Base-by-base conservation (phyloP, 495 filamentous ascomycete genomes). In the Talaromyces trachyspermus region DNA sequence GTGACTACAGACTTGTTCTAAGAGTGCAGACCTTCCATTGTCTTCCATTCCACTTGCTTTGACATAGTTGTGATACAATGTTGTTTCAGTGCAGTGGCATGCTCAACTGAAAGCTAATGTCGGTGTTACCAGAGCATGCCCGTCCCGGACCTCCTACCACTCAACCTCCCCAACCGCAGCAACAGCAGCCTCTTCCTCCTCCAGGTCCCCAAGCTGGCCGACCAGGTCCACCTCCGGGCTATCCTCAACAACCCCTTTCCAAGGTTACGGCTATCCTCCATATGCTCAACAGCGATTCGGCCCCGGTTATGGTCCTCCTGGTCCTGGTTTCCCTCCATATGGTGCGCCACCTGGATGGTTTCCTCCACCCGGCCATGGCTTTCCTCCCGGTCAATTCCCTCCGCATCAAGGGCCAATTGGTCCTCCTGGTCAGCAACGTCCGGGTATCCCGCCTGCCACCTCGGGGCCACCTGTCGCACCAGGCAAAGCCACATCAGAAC, bases 1-100 rank as follows among this genome's bases (percentile, higher is more conserved):
- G 83, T 86, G 77, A 87, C 72, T 76, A 80, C 81, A 83, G 63
- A 72, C 65, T 66, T 70, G 68, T 70, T 73, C 70, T 60, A 81
- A 89, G 80, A 86, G 88, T 88, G 86, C 87, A 95, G 92, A 83
- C 70, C 72, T 85, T 94, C 88, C 90, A 89, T 95, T 96, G 90
- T 89, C 89, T 95, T 96, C 90, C 89, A 95, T 94, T 89, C n/a
- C n/a, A n/a, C n/a, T n/a, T n/a, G n/a, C n/a, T n/a, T n/a, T n/a
- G n/a, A n/a, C n/a, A n/a, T n/a, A n/a, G n/a, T n/a, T n/a, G n/a
- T n/a, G n/a, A n/a, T n/a, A n/a, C n/a, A n/a, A n/a, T n/a, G n/a
- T n/a, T n/a, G n/a, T n/a, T n/a, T n/a, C n/a, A n/a, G n/a, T n/a
- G n/a, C n/a, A n/a, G n/a, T n/a, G n/a, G n/a, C n/a, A n/a, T n/a